Base-by-base conservation (phyloP, 2,329 filamentous ascomycete genomes). In the Stachybotrys echinatus region DNA sequence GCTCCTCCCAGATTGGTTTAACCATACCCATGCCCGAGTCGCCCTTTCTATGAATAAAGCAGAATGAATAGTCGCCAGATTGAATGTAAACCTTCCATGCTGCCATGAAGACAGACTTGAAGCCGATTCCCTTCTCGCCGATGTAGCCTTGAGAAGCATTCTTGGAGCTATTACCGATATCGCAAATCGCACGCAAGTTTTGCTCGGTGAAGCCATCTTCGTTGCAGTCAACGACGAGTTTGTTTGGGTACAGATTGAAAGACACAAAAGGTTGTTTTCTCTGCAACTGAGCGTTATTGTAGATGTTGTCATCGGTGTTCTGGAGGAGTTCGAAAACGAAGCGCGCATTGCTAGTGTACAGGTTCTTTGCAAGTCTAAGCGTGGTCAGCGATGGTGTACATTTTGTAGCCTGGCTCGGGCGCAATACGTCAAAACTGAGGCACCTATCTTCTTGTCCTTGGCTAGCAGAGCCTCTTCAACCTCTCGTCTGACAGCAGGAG, bases 311-410 rank as follows among this genome's bases (percentile, higher is more conserved):
- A 42, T 81, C 77, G 5, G 75, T 75, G 55, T 81, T 81, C 52
- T 80, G 77, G 0, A 81, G 66, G 1, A 81, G 57, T 56, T 81
- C 77, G 31, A 77, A 74, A 1, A 81, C 60, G 53, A 80, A 81
- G 27, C 73, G 67, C 0, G 73, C 66, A 6, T 69, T 64, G 45
- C 64, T 74, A 0, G 65, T 60, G 52, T 76, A 74, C 1, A 77
- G 56, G 27, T 74, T 69, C 37, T 63, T 65, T 1, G 70, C 68
- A n/a, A 75, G 52, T 12, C 73, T 75, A 23, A 2, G 39, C 4
- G 21, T 8, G 6, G 27, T 22, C 19, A 48, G 17, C 21, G 17
- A 38, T 6, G 12, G 49, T 23, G 42, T 4, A 19, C 22, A 19
- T 46, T 37, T 31, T 42, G 10, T 19, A 19, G 21, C 23, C 21